Conservation (phyloP, 306 rosid species). For the Cucurbita ficifolia region DNA sequence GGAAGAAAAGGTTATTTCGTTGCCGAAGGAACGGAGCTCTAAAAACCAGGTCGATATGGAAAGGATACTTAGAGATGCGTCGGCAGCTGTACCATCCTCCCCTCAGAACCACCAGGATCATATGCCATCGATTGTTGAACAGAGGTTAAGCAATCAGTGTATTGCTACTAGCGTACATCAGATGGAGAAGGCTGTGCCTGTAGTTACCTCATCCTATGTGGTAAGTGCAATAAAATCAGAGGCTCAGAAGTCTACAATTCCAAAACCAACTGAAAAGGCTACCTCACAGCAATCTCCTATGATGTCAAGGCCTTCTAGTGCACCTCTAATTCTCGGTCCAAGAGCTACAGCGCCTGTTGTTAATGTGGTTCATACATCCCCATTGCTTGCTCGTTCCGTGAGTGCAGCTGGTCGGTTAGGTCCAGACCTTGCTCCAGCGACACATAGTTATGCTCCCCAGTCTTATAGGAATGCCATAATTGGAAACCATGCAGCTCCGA, state of each 20-base stretch:
- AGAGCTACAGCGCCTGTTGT: slow-evolving; percentile 65
- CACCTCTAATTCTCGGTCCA: slow-evolving; percentile 70
- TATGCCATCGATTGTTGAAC: slow-evolving; percentile 19
- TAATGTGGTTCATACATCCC: slow-evolving; percentile 58
- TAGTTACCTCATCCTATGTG: slow-evolving; percentile 22
- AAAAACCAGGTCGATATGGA: slow-evolving; percentile 42
- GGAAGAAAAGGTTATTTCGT: slow-evolving; percentile 41
- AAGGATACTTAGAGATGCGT: slow-evolving; percentile 46
- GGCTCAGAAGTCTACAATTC: slow-evolving; percentile 33
- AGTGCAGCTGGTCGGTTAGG: slow-evolving; percentile 90
- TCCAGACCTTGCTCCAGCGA: slow-evolving; percentile 65
- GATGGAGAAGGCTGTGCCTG: slow-evolving; percentile 32
- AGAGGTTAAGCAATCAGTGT: slow-evolving; percentile 31
- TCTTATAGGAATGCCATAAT: slow-evolving; percentile 88
- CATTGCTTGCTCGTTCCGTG: slow-evolving; percentile 57
- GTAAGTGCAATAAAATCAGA: slow-evolving; percentile 39
- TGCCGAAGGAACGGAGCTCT: slow-evolving; percentile 34
- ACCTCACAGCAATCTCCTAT: slow-evolving; percentile 31
- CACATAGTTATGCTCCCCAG: slow-evolving; percentile 63
- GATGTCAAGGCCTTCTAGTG: slow-evolving; percentile 74
- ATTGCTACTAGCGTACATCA: slow-evolving; percentile 26
- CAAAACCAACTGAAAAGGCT: slow-evolving; percentile 41
- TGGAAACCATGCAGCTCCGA: slow-evolving; percentile 48
- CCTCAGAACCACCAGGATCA: slow-evolving; percentile 38
- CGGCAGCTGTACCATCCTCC: slow-evolving; percentile 33